phyloP scores from a whole-genome alignment of 2,329 filamentous ascomycete genomes.

The Fragosphaeria purpurea region DNA sequence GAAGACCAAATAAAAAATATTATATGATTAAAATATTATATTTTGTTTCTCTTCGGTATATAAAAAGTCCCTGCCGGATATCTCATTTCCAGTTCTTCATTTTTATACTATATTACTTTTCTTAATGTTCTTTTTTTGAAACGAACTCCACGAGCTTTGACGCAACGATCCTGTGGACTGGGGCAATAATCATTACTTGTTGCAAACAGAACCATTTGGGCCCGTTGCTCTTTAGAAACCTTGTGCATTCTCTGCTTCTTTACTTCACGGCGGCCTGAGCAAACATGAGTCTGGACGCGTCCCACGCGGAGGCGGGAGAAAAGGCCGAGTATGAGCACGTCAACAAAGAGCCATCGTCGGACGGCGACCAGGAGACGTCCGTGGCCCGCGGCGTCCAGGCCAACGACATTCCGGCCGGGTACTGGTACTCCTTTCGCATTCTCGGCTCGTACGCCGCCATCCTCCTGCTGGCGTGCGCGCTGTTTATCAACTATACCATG shows the following conservation, averaged over 20 bases:
- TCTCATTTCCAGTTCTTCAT: too few species aligned
- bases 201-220: too few species aligned
- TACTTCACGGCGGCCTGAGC: background rate
- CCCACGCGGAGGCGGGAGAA: slow-evolving; percentile 1
- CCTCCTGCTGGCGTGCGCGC: slow-evolving; percentile 4
- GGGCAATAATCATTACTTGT: too few species aligned
- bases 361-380: slow-evolving; percentile 3
- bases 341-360: background rate
- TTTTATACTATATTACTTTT: too few species aligned
- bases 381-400: slow-evolving; percentile 5
- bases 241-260: background rate
- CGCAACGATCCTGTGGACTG: too few species aligned
- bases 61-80: too few species aligned
- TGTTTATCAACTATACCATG: slow-evolving; percentile 7
- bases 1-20: too few species aligned
- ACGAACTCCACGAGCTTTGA: too few species aligned
- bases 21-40: too few species aligned
- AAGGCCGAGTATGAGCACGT: slow-evolving; percentile 1
- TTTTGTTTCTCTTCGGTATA: too few species aligned
- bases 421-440: slow-evolving; percentile 10
- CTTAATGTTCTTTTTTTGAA: too few species aligned
- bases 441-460: slow-evolving; percentile 6
- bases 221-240: background rate
- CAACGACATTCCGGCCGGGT: slow-evolving; percentile 8
- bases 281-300: slow-evolving; percentile 1